A percentile compares a stretch with the other conserved stretches of the same genome.
Conservation (phyloP, 129 eudicot genomes). For the Heracleum sosnowskyi region DNA sequence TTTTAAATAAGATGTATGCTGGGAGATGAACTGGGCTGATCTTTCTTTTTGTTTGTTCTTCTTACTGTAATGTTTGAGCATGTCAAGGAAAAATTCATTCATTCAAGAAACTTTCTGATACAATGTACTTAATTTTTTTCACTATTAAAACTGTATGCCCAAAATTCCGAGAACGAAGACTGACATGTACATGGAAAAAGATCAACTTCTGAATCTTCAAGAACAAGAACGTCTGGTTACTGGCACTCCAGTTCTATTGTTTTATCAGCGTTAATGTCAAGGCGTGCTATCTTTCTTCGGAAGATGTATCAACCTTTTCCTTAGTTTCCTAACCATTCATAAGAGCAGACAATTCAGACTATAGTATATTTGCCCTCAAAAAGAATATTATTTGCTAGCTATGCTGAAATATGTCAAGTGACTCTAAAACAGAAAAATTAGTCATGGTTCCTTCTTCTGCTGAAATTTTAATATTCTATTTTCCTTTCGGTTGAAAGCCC, state of each 20-base stretch:
- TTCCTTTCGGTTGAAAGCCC: background rate
- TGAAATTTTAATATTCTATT: background rate
- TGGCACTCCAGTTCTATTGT: background rate
- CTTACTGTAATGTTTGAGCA: background rate
- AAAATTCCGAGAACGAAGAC: background rate
- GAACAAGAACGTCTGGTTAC: background rate
- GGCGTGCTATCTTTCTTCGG: background rate
- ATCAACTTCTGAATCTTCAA: background rate
- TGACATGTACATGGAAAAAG: conserved; percentile 4
- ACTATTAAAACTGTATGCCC: background rate
- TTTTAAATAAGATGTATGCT: background rate
- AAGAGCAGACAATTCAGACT: background rate
- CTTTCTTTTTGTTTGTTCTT: background rate
- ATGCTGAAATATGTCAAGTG: background rate
- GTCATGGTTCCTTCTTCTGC: background rate
- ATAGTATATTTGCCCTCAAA: too few species aligned
- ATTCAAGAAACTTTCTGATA: background rate
- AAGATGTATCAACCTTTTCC: background rate
- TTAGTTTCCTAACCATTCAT: background rate
- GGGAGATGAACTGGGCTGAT: background rate
- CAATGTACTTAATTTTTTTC: background rate
- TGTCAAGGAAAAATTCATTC: background rate
- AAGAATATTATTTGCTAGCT: too few species aligned
- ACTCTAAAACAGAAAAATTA: background rate
- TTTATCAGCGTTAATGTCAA: background rate